Evolutionary conservation across 495 filamentous ascomycete species (phyloP).

Genomic region (Penicillium diatomitis): DNA sequence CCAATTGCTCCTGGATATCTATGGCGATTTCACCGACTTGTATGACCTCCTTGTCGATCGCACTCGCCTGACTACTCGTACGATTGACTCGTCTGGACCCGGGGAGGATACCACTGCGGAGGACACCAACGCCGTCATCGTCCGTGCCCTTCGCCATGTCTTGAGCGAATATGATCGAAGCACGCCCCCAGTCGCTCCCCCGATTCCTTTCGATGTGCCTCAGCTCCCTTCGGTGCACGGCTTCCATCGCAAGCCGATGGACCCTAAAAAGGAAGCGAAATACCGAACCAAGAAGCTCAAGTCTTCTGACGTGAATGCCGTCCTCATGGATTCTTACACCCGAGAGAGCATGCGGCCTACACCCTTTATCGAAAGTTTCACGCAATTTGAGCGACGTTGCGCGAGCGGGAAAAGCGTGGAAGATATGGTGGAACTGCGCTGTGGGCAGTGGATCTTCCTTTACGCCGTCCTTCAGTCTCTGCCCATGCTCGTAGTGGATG

Average conservation of each 20-base stretch:
- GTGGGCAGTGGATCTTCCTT: slow-evolving; percentile 90
- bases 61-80: slow-evolving; percentile 42
- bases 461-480: slow-evolving; percentile 86
- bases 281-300: slow-evolving; percentile 61
- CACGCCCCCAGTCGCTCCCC: slow-evolving; percentile 79
- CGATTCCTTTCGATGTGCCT: slow-evolving; percentile 86
- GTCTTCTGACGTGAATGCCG: slow-evolving; percentile 61
- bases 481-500: slow-evolving; percentile 83
- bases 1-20: slow-evolving; percentile 68
- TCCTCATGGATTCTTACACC: slow-evolving; percentile 71
- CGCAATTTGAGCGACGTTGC: slow-evolving; percentile 70
- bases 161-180: slow-evolving; percentile 81
- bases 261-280: slow-evolving; percentile 61
- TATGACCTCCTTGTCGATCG: slow-evolving; percentile 88
- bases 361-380: slow-evolving; percentile 69
- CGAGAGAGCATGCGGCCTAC: slow-evolving; percentile 54
- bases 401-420: slow-evolving; percentile 60
- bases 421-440: slow-evolving; percentile 67
- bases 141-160: slow-evolving; percentile 58
- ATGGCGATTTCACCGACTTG: slow-evolving; percentile 73
- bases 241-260: slow-evolving; percentile 49
- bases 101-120: slow-evolving; percentile 15
- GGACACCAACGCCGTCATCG: slow-evolving; percentile 35
- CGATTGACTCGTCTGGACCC: slow-evolving; percentile 30
- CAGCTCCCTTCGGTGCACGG: slow-evolving; percentile 60